These are phyloP conservation scores for Breynia disticha DNA, from an alignment of 441 rosid species.

Conservation along the genomic window DNA sequence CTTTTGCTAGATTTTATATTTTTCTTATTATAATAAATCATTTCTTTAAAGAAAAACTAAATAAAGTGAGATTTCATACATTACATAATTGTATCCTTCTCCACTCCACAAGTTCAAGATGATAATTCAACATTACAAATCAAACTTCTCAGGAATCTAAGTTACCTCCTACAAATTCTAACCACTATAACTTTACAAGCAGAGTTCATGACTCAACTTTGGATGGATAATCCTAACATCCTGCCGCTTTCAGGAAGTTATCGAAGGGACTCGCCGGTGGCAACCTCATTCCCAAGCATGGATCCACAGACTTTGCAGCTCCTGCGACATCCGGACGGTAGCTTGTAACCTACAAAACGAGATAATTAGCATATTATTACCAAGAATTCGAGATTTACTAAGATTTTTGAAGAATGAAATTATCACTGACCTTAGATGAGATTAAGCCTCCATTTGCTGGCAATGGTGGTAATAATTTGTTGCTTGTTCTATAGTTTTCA, in stretches of 20 bases:
- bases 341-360: constrained; percentile 15
- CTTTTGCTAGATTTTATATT: too few species aligned
- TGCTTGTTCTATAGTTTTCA: constrained; percentile 34
- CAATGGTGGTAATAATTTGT: constrained; percentile 18
- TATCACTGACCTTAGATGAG: constrained; percentile 30
- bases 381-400: background rate
- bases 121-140: too few species aligned
- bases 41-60: too few species aligned
- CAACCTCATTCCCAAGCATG: constrained; percentile 54
- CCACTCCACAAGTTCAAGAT: too few species aligned
- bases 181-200: background rate
- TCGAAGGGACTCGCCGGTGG: constrained; percentile 97
- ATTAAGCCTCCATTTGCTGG: constrained; percentile 19
- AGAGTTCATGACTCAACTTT: background rate
- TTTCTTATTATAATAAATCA: too few species aligned
- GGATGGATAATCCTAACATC: constrained; percentile 24
- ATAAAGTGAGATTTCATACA: too few species aligned
- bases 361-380: background rate
- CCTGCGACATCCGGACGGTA: constrained; percentile 15
- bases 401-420: background rate
- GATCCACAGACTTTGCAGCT: constrained; percentile 24
- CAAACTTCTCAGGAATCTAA: too few species aligned
- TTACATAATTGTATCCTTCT: too few species aligned
- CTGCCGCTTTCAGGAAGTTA: constrained; percentile 95
- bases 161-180: constrained; percentile 18